A percentile compares a stretch with the other conserved stretches of the same genome.
phyloP scores from a whole-genome alignment of 2,329 filamentous ascomycete genomes.

The Cytospora piceae region DNA sequence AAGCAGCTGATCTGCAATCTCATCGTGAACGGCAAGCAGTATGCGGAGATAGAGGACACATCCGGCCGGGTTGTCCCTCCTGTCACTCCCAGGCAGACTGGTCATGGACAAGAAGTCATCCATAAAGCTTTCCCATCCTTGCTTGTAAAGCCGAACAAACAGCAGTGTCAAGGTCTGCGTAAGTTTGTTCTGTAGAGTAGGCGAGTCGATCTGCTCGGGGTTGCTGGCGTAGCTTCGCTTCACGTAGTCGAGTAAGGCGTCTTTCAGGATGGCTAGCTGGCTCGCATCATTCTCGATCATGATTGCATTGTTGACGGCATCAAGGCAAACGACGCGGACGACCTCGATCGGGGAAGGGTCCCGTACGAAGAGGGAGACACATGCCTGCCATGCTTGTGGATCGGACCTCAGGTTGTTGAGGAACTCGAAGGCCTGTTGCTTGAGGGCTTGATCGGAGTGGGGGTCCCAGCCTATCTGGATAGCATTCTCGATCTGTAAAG shows the following conservation, averaged over 20 bases:
- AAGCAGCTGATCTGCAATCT: conserved; percentile 92
- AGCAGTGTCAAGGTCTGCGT: conserved; percentile 94
- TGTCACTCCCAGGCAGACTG: conserved; percentile 59
- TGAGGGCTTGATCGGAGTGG: conserved; percentile 72
- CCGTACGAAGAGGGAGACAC: conserved; percentile 82
- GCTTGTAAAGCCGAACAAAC: conserved; percentile 83
- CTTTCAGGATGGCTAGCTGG: conserved; percentile 75
- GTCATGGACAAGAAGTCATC: conserved; percentile 86
- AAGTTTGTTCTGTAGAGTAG: conserved; percentile 91
- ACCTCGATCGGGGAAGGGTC: conserved; percentile 77
- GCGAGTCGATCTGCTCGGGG: conserved; percentile 66
- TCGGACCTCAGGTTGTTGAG: conserved; percentile 78
- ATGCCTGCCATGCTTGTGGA: conserved; percentile 87
- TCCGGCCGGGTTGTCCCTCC: conserved; percentile 71
- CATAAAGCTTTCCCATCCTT: conserved; percentile 87
- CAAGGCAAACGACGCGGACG: conserved; percentile 84
- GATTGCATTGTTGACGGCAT: conserved; percentile 90
- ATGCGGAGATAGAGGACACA: conserved; percentile 88
- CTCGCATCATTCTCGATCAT: conserved; percentile 77
- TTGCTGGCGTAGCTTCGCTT: conserved; percentile 71
- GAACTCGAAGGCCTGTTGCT: conserved; percentile 82
- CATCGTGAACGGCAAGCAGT: conserved; percentile 88
- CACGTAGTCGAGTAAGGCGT: conserved; percentile 81
- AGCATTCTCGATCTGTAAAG: conserved; percentile 82
- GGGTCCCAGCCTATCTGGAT: conserved; percentile 93